Conservation (phyloP, 1,139 yeast species). For the Nakaseomyces bracarensis region DNA sequence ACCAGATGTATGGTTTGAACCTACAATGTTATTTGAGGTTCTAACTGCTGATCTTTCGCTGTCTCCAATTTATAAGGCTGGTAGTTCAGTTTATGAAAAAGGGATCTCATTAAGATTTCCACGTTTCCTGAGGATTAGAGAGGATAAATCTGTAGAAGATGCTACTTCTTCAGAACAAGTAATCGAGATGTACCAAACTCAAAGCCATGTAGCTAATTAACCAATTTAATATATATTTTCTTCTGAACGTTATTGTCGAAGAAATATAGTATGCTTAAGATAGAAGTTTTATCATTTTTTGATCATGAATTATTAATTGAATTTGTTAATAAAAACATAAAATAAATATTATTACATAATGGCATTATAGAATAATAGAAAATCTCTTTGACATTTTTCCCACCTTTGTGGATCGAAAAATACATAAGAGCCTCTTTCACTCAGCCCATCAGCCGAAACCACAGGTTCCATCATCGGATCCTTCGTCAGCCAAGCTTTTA, state of each 20-base stretch:
- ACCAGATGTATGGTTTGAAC: conserved; percentile 98
- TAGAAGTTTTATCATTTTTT: no score
- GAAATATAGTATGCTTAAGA: no score
- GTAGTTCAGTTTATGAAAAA: conserved; percentile 63
- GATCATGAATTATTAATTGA: neutral
- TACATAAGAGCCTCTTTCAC: conserved; percentile 91
- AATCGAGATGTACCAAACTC: conserved; percentile 81
- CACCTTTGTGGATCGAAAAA: conserved; percentile 94
- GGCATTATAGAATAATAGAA: conserved; percentile 57
- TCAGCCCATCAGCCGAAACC: conserved; percentile 58
- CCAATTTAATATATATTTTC: no score
- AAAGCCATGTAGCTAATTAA: conserved; percentile 37
- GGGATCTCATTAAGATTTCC: conserved; percentile 93
- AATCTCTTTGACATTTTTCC: conserved; percentile 87
- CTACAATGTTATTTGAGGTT: conserved; percentile 79
- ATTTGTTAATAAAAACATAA: neutral
- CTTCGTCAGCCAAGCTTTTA: conserved; percentile 94
- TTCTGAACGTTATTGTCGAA: no score
- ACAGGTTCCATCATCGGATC: conserved; percentile 87
- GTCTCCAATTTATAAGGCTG: conserved; percentile 90
- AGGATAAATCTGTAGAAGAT: conserved; percentile 81
- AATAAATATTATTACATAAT: conserved; percentile 31
- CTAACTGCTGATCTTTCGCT: conserved; percentile 89
- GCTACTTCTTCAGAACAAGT: conserved; percentile 86
- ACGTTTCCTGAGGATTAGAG: conserved; percentile 74